phyloP scores from a whole-genome alignment of 257 asterid genomes.

The Ballota nigra region DNA sequence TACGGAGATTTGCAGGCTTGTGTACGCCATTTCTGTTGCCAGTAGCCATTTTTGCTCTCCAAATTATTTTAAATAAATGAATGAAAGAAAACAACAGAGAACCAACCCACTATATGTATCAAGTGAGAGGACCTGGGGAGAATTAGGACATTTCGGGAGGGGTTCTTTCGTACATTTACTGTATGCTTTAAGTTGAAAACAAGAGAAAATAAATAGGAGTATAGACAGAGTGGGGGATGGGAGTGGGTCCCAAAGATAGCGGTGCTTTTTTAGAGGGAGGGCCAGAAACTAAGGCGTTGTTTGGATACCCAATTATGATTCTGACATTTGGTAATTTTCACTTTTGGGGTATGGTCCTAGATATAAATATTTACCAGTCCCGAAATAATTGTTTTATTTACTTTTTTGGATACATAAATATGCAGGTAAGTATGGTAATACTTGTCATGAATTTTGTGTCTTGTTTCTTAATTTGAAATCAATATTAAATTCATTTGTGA shows the following conservation, averaged over 20 bases:
- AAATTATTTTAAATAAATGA: conserved; percentile 13
- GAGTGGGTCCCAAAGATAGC: conserved; percentile 32
- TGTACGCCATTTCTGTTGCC: conserved; percentile 63
- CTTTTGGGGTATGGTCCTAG: conserved; percentile 1
- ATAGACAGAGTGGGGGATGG: conserved; percentile 24
- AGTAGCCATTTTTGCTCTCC: conserved; percentile 54
- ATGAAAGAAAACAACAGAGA: neutral
- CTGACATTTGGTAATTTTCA: conserved; percentile 7
- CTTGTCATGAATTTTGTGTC: neutral
- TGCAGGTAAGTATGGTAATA: too few relatives aligned
- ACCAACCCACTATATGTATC: neutral
- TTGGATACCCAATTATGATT: conserved; percentile 7
- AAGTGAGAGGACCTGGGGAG: conserved; percentile 4
- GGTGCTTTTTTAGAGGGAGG: conserved; percentile 19
- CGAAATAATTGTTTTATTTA: neutral
- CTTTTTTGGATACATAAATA: neutral
- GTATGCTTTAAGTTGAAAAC: conserved; percentile 31
- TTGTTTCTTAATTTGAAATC: neutral
- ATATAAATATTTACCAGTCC: neutral
- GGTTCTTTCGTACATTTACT: conserved; percentile 24
- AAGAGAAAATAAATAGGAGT: neutral
- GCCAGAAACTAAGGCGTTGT: conserved; percentile 17
- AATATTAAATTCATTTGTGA: neutral
- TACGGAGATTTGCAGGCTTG: conserved; percentile 59
- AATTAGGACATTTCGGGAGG: conserved; percentile 15